Evolutionary conservation across 2,329 filamentous ascomycete genomes (phyloP).

Genomic region (Fusarium penzigii): DNA sequence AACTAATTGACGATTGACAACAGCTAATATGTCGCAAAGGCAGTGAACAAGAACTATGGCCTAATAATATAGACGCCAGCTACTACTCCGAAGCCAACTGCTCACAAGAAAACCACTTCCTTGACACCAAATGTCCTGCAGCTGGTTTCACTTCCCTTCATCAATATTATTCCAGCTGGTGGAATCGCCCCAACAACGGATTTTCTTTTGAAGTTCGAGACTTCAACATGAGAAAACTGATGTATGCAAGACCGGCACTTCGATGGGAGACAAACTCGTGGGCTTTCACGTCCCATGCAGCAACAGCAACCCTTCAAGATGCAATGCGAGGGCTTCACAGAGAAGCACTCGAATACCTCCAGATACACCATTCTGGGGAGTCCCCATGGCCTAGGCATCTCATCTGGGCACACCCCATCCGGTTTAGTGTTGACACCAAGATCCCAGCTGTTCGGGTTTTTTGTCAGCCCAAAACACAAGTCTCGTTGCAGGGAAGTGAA

Average conservation of each 20-base stretch:
- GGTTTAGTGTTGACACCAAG: not conserved
- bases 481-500: not conserved
- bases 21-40: not conserved
- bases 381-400: not conserved
- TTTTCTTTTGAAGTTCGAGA: not conserved
- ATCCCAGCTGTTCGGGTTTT: not conserved
- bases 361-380: not conserved
- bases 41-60: conserved; percentile 5
- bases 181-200: not conserved
- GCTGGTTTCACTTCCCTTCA: conserved; percentile 1
- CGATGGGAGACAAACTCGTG: not conserved
- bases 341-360: not conserved
- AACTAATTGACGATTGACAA: too few species aligned
- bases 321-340: not conserved
- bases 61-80: not conserved
- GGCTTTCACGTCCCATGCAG: not conserved
- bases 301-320: not conserved
- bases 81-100: conserved; percentile 1
- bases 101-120: not conserved
- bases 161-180: conserved; percentile 1
- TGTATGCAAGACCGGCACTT: not conserved
- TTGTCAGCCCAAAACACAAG: not conserved
- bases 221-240: not conserved
- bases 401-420: not conserved
- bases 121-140: conserved; percentile 1